Evolutionary conservation across 176 grass and related monocot genomes (phyloP), one percentile per base, ranked within the genome.

Genomic region (Saccharum officinarum): DNA sequence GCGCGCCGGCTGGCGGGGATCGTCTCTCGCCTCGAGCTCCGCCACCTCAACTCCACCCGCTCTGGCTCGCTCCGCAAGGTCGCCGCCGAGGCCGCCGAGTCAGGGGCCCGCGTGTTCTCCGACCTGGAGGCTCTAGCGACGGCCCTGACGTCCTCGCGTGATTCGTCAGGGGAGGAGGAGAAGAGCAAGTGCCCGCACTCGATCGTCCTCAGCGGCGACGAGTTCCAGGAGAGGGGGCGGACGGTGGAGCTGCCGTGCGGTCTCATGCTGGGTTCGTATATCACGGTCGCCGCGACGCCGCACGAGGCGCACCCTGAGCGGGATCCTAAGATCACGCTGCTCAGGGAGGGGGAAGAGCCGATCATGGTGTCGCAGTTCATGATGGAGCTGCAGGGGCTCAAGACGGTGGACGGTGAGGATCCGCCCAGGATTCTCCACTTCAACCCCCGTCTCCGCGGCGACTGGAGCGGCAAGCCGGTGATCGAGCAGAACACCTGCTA

Each of bases 331-430:
- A 99, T 92, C 82, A 87, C 92, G 5, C 46, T 77, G 76, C 82
- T 96, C 40, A 92, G 54, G 76, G 93, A 99, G 71, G 92, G 90
- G 28, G 94, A 92, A 16, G 77, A 73, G 78, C 90, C 86, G 4
- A 87, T 96, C 83, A 94, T 99, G 97, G 94, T 99, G 38, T 99
- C 97, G 18, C 97, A 99, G 92, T 99, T 99, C 92, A 99, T 96
- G 97, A 91, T 99, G 88, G 97, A 99, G 86, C 87, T 99, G 60
- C 92, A 96, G 81, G 97, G 97, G 3, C 81, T 99, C 40, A 96
- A 88, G 82, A 80, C 88, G 5, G 97, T 94, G 11, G 97, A 99
- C 65, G 97, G 97, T 1, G 97, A 99, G 90, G 97, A 99, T 40
- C 97, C 97, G 5, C 97, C 97, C 46, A 93, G 93, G 59, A 96